Base-by-base conservation (phyloP, 208 protist genomes). In the Trypanosoma conorhini region DNA sequence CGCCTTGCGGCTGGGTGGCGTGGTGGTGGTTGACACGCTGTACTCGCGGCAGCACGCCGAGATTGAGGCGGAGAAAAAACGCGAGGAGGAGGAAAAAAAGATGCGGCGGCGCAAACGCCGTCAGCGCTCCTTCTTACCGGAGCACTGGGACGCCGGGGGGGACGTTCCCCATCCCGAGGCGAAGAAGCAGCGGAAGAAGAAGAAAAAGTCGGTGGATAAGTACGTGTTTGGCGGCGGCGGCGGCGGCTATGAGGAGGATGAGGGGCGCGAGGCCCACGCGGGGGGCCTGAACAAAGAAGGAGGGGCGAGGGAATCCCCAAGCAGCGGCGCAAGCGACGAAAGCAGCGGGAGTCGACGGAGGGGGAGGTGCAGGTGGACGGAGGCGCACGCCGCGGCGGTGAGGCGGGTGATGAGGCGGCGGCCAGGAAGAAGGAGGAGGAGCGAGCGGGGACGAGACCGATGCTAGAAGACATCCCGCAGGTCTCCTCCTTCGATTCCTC, bases 111-210 rank as follows among this genome's bases (percentile, higher is more conserved):
- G 51, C 15, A 40, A 56, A 19, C 54, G 46, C 1, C 54, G 72
- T 21, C 33, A 67, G 26, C 72, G 72, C 35, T 65, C 62, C 19
- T 76, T 76, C 61, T n/a, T 76, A 3, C 62, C 72, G 13, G 69
- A 74, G 38, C 9, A 67, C 19, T 67, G 60, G 48, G 38, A 30
- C 26, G 0, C 54, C 3, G 38, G 21, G 2, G 69, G 62, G 24
- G 52, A 68, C 31, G 51, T 21, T 13, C 60, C 58, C 56, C 1
- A 50, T 48, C 5, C 33, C 22, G 13, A 56, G 38, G 26, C 9
- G 17, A 38, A 48, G 5, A 50, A 57, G n/a, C 22, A 54, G 61
- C 24, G 5, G 24, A 44, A 61, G 1, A 21, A 30, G 3, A 21
- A 58, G 3, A 60, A 50, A 54, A 50, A 38, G 52, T 12, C 15